These are phyloP conservation scores for Zygoascus biomembranicola DNA, from an alignment of 805 yeast species.

Conservation along the genomic window DNA sequence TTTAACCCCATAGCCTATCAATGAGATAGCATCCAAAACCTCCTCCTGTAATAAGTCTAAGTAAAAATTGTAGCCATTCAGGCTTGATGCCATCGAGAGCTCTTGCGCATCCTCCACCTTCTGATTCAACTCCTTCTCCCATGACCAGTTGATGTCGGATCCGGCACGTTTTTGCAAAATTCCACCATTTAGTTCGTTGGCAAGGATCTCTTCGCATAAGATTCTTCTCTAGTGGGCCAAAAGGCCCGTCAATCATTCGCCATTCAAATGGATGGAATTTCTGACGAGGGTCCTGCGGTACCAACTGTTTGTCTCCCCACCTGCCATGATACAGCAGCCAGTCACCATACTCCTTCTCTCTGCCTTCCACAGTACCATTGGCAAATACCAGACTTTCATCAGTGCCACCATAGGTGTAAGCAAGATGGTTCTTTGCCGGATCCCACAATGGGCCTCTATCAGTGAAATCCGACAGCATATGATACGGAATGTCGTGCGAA, in stretches of 20 bases:
- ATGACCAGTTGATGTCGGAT: constrained; percentile 63
- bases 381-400: constrained; percentile 35
- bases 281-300: constrained; percentile 67
- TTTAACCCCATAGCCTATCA: constrained; percentile 25
- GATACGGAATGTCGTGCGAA: constrained; percentile 90
- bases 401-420: constrained; percentile 68
- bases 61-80: constrained; percentile 37
- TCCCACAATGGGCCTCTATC: constrained; percentile 96
- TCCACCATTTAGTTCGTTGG: constrained; percentile 89
- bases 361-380: constrained; percentile 35
- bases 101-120: constrained; percentile 78
- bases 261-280: constrained; percentile 82
- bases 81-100: constrained; percentile 48
- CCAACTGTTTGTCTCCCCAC: constrained; percentile 83
- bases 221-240: constrained; percentile 80
- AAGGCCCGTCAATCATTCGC: constrained; percentile 87
- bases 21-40: constrained; percentile 26
- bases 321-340: constrained; percentile 80
- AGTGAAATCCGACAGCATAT: constrained; percentile 84
- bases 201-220: constrained; percentile 64
- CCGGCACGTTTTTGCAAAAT: constrained; percentile 74
- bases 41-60: constrained; percentile 28
- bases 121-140: constrained; percentile 86
- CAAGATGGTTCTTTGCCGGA: constrained; percentile 72
- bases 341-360: constrained; percentile 49